A percentile compares a stretch with the other conserved stretches of the same genome.
Evolutionary conservation across 1,284 basidiomycete species (phyloP).

Genomic region (Heliocybe sulcata): DNA sequence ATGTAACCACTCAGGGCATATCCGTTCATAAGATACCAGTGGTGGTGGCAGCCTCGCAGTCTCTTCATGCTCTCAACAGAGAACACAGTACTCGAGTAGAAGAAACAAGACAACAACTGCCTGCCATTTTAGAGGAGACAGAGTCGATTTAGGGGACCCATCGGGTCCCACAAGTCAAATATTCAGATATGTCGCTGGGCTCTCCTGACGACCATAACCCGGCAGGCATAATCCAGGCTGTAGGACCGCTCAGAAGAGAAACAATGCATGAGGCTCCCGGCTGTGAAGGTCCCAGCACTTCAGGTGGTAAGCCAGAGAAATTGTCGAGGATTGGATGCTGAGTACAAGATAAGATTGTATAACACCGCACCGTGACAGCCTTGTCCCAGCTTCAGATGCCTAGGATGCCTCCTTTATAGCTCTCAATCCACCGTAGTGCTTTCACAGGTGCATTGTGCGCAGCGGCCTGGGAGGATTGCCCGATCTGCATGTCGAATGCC

Average conservation of each 20-base stretch:
- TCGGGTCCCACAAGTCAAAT: slow-evolving; percentile 81
- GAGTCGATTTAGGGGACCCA: slow-evolving; percentile 70
- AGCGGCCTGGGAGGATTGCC: slow-evolving; percentile 68
- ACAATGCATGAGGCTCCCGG: slow-evolving; percentile 70
- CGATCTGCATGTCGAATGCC: slow-evolving; percentile 77
- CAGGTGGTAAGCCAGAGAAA: too few species aligned
- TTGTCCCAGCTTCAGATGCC: slow-evolving; percentile 93
- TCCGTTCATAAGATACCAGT: background rate
- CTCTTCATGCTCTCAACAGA: slow-evolving; percentile 95
- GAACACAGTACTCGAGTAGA: slow-evolving; percentile 77
- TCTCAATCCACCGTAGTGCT: slow-evolving; percentile 70
- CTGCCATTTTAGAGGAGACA: slow-evolving; percentile 90
- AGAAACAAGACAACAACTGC: slow-evolving; percentile 86
- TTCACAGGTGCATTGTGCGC: slow-evolving; percentile 82
- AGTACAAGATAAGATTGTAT: too few species aligned
- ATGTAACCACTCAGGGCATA: slow-evolving; percentile 48
- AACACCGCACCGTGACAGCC: slow-evolving; percentile 84
- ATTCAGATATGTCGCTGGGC: slow-evolving; percentile 89
- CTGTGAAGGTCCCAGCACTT: slow-evolving; percentile 84
- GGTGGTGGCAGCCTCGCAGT: slow-evolving; percentile 47
- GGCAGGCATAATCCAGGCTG: slow-evolving; percentile 77
- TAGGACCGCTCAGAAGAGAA: slow-evolving; percentile 85
- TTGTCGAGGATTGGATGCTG: too few species aligned
- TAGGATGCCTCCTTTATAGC: slow-evolving; percentile 60
- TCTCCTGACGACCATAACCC: slow-evolving; percentile 88